Evolutionary conservation across 768 basidiomycete genomes (phyloP).

Genomic region (Boletus pseudo-olivaceus): DNA sequence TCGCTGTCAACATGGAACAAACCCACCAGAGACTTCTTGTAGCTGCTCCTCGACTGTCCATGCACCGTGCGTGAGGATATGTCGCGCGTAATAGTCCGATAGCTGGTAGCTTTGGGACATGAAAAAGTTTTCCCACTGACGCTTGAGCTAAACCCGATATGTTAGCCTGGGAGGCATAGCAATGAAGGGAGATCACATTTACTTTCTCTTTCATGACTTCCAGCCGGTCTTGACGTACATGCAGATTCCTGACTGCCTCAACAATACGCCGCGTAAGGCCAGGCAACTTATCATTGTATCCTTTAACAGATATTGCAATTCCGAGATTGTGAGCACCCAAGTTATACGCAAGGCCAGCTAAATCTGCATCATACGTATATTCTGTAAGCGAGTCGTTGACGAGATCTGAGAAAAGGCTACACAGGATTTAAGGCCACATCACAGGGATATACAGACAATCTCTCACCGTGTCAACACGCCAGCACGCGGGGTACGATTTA

Average conservation of each 20-base stretch:
- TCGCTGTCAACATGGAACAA: not conserved
- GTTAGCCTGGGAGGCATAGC: not conserved
- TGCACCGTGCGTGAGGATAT: conserved; percentile 65
- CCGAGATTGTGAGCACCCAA: conserved; percentile 63
- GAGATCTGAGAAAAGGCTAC: conserved; percentile 76
- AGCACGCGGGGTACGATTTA: conserved; percentile 61
- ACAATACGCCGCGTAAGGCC: conserved; percentile 72
- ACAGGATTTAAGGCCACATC: not conserved
- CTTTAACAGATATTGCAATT: conserved; percentile 62
- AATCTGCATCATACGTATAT: conserved; percentile 87
- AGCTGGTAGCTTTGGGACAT: conserved; percentile 79
- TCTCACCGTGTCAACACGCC: conserved; percentile 69
- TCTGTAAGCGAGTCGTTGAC: conserved; percentile 88
- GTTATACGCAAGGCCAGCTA: conserved; percentile 81
- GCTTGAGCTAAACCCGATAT: conserved; percentile 49
- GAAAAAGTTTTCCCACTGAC: conserved; percentile 84
- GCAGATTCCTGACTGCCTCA: conserved; percentile 59
- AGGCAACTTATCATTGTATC: conserved; percentile 90
- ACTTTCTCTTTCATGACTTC: conserved; percentile 85
- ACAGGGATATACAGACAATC: not conserved
- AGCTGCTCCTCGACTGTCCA: conserved; percentile 81
- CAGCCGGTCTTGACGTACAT: conserved; percentile 68
- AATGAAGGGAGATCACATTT: conserved; percentile 11
- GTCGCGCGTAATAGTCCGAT: conserved; percentile 71
- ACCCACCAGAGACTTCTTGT: conserved; percentile 68